These are phyloP conservation scores for Hamigera avellanea DNA, from an alignment of 495 filamentous ascomycete species.

Conservation along the genomic window DNA sequence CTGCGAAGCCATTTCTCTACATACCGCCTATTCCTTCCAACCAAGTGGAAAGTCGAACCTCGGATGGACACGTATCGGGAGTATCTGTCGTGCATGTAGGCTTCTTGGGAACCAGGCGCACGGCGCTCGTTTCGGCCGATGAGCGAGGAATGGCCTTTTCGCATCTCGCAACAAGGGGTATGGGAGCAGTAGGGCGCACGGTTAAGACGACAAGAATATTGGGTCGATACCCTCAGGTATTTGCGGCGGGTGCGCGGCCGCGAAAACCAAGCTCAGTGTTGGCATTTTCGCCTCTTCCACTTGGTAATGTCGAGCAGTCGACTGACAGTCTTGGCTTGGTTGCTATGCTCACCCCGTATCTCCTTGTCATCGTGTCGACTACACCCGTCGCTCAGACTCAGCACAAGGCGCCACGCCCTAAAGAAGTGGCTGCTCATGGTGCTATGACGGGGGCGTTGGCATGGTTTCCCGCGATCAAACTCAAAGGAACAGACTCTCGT, in stretches of 20 bases:
- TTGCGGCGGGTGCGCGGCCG: slow-evolving; percentile 43
- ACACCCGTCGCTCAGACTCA: slow-evolving; percentile 94
- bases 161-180: slow-evolving; percentile 83
- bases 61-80: slow-evolving; percentile 73
- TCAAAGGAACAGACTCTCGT: slow-evolving; percentile 58
- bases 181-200: slow-evolving; percentile 71
- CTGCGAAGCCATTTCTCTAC: slow-evolving; percentile 76
- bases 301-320: slow-evolving; percentile 81
- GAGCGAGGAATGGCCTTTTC: slow-evolving; percentile 96
- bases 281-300: slow-evolving; percentile 78
- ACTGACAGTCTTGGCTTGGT: slow-evolving; percentile 86
- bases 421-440: slow-evolving; percentile 78
- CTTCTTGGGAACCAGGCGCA: slow-evolving; percentile 91
- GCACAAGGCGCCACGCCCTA: slow-evolving; percentile 80
- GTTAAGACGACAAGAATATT: slow-evolving; percentile 86
- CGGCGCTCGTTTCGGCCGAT: slow-evolving; percentile 95
- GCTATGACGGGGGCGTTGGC: slow-evolving; percentile 87
- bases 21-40: slow-evolving; percentile 63
- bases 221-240: slow-evolving; percentile 69
- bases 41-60: slow-evolving; percentile 49
- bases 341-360: slow-evolving; percentile 90
- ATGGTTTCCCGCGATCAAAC: slow-evolving; percentile 92
- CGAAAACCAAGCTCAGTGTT: slow-evolving; percentile 92
- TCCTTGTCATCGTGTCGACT: slow-evolving; percentile 92
- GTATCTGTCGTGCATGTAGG: slow-evolving; percentile 76